phyloP scores from a whole-genome alignment of 768 basidiomycete species.

The Auriscalpium orientale region DNA sequence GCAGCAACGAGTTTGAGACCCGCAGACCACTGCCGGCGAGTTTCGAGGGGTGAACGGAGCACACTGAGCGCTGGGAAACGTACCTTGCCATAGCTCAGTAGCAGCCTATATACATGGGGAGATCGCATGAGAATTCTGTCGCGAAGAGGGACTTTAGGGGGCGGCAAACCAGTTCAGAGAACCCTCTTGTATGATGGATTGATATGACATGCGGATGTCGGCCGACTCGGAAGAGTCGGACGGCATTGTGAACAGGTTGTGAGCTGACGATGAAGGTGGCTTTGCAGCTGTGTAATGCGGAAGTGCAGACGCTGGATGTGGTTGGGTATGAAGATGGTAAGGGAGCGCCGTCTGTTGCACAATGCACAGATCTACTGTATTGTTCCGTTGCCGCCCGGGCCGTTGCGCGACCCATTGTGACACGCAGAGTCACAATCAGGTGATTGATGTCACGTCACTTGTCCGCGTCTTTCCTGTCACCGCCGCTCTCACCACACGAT shows the following conservation, averaged over 20 bases:
- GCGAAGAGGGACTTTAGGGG: too few relatives aligned
- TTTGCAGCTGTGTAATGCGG: background rate
- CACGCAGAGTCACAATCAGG: background rate
- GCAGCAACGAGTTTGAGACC: constrained; percentile 9
- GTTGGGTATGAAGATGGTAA: background rate
- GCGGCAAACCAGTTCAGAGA: constrained; percentile 8
- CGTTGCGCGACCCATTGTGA: background rate
- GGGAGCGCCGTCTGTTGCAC: background rate
- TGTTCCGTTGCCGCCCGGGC: background rate
- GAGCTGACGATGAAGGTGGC: background rate
- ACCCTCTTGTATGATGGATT: constrained; percentile 4
- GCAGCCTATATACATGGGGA: constrained; percentile 1
- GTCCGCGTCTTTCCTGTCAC: background rate
- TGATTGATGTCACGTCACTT: background rate
- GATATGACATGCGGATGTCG: constrained; percentile 11
- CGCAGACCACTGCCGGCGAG: constrained; percentile 8
- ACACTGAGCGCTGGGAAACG: background rate
- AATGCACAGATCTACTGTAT: background rate
- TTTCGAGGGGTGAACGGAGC: background rate
- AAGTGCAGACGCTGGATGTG: background rate
- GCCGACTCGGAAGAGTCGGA: background rate
- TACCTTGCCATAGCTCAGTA: constrained; percentile 11
- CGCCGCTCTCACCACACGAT: background rate
- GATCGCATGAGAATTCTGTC: too few relatives aligned
- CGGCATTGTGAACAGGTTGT: background rate